Percentiles rank a stretch among this genome's conserved stretches.
phyloP scores from a whole-genome alignment of 352 stramenopile species.

The Globisporangium megalacanthum region DNA sequence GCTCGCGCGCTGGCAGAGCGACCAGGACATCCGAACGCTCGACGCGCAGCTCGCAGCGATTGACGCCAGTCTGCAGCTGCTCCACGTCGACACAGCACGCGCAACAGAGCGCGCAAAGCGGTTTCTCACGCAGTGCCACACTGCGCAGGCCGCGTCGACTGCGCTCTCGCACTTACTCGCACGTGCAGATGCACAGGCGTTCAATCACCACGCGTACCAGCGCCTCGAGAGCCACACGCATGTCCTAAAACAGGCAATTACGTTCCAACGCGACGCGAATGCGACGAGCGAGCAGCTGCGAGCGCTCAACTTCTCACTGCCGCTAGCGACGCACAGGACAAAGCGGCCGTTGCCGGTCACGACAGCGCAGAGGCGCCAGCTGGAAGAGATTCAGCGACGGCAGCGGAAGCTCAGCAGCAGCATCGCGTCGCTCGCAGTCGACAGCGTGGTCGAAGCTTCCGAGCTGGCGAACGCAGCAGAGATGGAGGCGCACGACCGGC shows the following conservation, averaged over 20 bases:
- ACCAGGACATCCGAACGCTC: background rate
- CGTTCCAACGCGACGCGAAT: conserved; percentile 2
- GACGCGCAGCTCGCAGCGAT: conserved; percentile 1
- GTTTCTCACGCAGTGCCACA: conserved; percentile 14
- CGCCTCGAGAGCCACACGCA: conserved; percentile 8
- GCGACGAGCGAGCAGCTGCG: conserved; percentile 8
- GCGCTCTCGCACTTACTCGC: conserved; percentile 8
- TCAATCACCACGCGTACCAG: conserved; percentile 2
- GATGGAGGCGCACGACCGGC: background rate
- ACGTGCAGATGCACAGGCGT: conserved; percentile 1
- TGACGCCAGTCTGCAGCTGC: conserved; percentile 1
- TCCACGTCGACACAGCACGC: conserved; percentile 6
- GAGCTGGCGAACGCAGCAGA: background rate
- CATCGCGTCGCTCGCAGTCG: conserved; percentile 8
- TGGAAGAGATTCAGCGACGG: conserved; percentile 8
- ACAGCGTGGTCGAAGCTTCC: conserved; percentile 2
- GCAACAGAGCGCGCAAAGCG: conserved; percentile 6
- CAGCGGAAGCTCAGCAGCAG: conserved; percentile 3
- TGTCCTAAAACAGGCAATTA: conserved; percentile 10
- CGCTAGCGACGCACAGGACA: background rate
- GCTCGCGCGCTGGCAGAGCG: conserved; percentile 11
- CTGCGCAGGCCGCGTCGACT: conserved; percentile 3
- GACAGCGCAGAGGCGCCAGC: conserved; percentile 9
- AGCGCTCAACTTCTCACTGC: conserved; percentile 13
- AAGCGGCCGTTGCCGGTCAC: background rate